A percentile compares a stretch with the other conserved stretches of the same genome.
phyloP scores from a whole-genome alignment of 1,284 basidiomycete species.

The Erythrobasidium hasegawianum region DNA sequence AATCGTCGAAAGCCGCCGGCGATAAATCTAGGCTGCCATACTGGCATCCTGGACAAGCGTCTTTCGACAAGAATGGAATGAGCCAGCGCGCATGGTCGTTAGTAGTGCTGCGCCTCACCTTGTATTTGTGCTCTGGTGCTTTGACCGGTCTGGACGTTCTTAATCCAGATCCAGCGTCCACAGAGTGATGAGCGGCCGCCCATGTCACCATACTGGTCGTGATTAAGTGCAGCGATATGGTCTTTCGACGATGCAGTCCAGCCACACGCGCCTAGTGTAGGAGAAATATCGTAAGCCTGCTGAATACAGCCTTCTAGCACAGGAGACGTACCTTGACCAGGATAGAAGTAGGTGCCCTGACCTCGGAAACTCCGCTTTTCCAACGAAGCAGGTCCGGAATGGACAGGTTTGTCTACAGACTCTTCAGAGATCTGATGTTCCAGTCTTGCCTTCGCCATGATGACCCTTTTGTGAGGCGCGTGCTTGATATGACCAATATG shows the following conservation, averaged over 20 bases:
- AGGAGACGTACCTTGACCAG: constrained; percentile 20
- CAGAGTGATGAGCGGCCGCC: constrained; percentile 2
- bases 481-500: no score
- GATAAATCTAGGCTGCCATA: constrained; percentile 25
- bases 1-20: constrained; percentile 30
- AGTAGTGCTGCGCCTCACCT: constrained; percentile 3
- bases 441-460: no score
- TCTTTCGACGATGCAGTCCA: constrained; percentile 21
- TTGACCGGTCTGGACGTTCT: constrained; percentile 16
- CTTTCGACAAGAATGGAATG: not conserved
- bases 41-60: constrained; percentile 27
- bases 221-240: constrained; percentile 26
- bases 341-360: constrained; percentile 27
- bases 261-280: constrained; percentile 22
- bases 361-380: constrained; percentile 14
- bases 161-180: constrained; percentile 24
- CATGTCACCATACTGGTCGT: constrained; percentile 27
- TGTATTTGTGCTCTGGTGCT: constrained; percentile 22
- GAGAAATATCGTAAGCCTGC: not conserved
- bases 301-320: no score
- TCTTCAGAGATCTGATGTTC: no score
- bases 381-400: not conserved
- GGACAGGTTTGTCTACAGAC: no score
- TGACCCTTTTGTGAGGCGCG: no score
- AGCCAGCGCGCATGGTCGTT: not conserved